Evolutionary conservation across 768 basidiomycete species (phyloP).

Genomic region (Aureoboletus auriporus): DNA sequence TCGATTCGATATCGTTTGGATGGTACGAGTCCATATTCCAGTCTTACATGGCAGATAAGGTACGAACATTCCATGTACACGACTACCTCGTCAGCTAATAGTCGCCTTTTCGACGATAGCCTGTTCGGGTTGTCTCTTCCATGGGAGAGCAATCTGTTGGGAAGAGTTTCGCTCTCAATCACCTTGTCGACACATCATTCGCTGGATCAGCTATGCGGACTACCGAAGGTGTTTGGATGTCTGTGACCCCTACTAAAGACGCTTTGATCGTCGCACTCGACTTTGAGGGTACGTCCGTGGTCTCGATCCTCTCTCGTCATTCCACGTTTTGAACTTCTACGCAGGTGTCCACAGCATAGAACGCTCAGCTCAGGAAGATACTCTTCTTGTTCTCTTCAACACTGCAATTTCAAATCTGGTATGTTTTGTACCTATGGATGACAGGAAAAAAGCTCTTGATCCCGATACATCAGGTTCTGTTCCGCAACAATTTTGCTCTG

Average conservation of each 20-base stretch:
- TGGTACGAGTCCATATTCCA: conserved; percentile 66
- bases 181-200: conserved; percentile 62
- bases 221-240: conserved; percentile 66
- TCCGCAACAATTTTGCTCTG: conserved; percentile 63
- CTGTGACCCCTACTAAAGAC: conserved; percentile 56
- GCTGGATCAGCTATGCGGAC: conserved; percentile 63
- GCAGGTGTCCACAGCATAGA: conserved; percentile 65
- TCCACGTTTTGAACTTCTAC: not conserved
- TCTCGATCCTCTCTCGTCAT: too few species aligned
- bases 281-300: conserved; percentile 47
- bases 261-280: conserved; percentile 57
- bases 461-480: conserved; percentile 43
- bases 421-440: conserved; percentile 9
- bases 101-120: conserved; percentile 28
- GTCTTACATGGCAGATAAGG: conserved; percentile 59
- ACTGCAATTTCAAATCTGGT: conserved; percentile 63
- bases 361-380: conserved; percentile 60
- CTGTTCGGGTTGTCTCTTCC: conserved; percentile 61
- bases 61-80: conserved; percentile 4
- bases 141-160: conserved; percentile 70
- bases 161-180: conserved; percentile 55
- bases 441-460: not conserved
- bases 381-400: conserved; percentile 60
- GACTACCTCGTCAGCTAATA: not conserved
- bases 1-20: conserved; percentile 53